Evolutionary conservation across 495 filamentous ascomycete genomes (phyloP).

Genomic region (Penicillium steckii): DNA sequence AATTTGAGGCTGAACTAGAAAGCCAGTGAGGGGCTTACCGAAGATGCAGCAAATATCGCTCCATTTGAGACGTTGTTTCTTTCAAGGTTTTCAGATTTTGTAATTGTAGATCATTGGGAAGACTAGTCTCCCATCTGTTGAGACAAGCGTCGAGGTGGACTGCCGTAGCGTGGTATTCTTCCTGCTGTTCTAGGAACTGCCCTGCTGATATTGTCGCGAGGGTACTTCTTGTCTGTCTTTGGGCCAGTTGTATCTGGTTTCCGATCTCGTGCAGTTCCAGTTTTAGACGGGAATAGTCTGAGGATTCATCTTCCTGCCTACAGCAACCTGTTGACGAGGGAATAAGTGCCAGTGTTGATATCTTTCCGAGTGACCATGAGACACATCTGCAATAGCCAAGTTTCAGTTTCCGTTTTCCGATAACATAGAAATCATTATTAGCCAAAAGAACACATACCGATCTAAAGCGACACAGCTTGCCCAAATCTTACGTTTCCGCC

Average conservation of each 20-base stretch:
- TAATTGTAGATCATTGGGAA: conserved; percentile 13
- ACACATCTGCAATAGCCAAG: conserved; percentile 16
- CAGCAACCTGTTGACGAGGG: conserved; percentile 3
- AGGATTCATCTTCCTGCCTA: neutral
- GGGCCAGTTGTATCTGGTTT: conserved; percentile 24
- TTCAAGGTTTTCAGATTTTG: conserved; percentile 7
- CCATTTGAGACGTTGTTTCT: conserved; percentile 8
- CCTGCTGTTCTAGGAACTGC: conserved; percentile 17
- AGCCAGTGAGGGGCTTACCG: too few species aligned
- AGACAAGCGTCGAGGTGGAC: conserved; percentile 22
- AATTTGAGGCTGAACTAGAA: too few species aligned
- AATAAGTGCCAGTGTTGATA: conserved; percentile 14
- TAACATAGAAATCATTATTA: neutral
- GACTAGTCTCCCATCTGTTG: conserved; percentile 21
- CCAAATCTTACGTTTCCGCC: conserved; percentile 19
- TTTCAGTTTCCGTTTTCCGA: too few species aligned
- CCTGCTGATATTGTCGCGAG: conserved; percentile 9
- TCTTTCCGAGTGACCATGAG: conserved; percentile 24
- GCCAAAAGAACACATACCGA: conserved; percentile 7
- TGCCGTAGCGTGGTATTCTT: conserved; percentile 20
- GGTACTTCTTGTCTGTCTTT: conserved; percentile 16
- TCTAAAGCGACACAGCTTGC: conserved; percentile 22
- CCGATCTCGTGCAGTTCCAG: conserved; percentile 22
- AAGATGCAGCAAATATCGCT: conserved; percentile 21
- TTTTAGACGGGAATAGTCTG: neutral